A percentile compares a stretch with the other conserved stretches of the same genome.
Evolutionary conservation across 352 stramenopile genomes (phyloP).

Genomic region (Globisporangium abappressorium): DNA sequence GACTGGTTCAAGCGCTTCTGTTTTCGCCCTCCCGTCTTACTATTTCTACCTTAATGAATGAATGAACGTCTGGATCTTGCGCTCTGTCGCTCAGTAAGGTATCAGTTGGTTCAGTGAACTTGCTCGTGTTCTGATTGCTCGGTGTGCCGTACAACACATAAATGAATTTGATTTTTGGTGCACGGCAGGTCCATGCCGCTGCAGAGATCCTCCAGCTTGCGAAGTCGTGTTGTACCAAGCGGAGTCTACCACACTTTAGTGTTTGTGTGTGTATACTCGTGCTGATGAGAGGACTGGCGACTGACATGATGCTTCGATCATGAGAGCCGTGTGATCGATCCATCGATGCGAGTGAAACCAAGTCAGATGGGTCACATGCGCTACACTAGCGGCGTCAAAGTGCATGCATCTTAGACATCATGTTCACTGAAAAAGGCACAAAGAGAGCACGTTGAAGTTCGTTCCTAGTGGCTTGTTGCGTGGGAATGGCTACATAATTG

Average conservation of each 20-base stretch:
- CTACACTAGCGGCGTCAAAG: neutral
- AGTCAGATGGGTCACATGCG: neutral
- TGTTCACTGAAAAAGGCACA: neutral
- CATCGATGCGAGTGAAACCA: neutral
- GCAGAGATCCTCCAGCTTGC: neutral
- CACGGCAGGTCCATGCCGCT: neutral
- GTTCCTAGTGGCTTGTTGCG: neutral
- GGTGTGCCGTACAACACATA: neutral
- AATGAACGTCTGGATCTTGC: neutral
- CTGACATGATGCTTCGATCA: neutral
- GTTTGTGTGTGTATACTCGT: neutral
- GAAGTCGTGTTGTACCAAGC: neutral
- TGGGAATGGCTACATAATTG: neutral
- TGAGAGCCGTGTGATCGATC: neutral
- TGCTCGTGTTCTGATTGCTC: neutral
- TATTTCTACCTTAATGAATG: neutral
- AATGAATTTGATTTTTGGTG: neutral
- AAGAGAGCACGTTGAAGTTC: slow-evolving; percentile 1
- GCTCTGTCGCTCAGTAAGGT: neutral
- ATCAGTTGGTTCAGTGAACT: neutral
- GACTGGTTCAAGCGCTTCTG: neutral
- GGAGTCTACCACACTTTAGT: neutral
- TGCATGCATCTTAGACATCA: neutral
- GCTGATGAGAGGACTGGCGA: neutral
- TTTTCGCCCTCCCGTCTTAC: neutral